Evolutionary conservation across 306 rosid species (phyloP).

Genomic region (Cicer pinnatifidum): DNA sequence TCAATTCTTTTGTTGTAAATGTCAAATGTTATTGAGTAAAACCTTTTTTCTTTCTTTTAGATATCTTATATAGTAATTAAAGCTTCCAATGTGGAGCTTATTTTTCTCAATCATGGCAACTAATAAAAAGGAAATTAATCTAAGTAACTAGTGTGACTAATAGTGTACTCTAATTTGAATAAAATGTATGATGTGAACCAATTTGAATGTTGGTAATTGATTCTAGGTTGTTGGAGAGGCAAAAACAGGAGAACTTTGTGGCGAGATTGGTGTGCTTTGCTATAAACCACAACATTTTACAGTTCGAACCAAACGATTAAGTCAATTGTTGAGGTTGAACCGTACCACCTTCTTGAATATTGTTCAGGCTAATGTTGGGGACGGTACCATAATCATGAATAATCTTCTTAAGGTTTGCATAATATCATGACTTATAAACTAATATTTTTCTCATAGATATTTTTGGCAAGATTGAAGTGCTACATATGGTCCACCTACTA

Average conservation of each 20-base stretch:
- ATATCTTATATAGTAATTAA: too few relatives aligned
- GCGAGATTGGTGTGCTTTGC: slow-evolving; percentile 94
- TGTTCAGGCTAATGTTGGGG: slow-evolving; percentile 88
- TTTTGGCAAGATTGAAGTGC: background rate
- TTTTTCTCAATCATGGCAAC: too few relatives aligned
- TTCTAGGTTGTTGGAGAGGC: slow-evolving; percentile 79
- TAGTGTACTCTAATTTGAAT: too few relatives aligned
- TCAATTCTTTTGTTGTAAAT: too few relatives aligned
- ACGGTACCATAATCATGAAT: slow-evolving; percentile 88
- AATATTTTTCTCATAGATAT: background rate
- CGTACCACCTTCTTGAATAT: slow-evolving; percentile 73
- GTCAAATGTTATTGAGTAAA: too few relatives aligned
- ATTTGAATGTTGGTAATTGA: slow-evolving; percentile 29
- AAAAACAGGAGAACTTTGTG: slow-evolving; percentile 75
- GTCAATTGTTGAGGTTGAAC: slow-evolving; percentile 81
- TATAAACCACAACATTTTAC: slow-evolving; percentile 89
- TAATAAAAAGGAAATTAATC: too few relatives aligned
- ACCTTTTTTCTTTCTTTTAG: too few relatives aligned
- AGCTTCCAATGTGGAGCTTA: too few relatives aligned
- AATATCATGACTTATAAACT: slow-evolving; percentile 16
- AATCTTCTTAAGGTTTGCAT: slow-evolving; percentile 85
- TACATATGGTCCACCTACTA: background rate
- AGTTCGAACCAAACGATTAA: slow-evolving; percentile 77
- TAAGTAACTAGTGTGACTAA: too few relatives aligned
- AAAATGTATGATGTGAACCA: background rate